These are phyloP conservation scores for Zygosaccharomyces rouxii DNA, from an alignment of 805 yeast genomes.

Conservation along the genomic window DNA sequence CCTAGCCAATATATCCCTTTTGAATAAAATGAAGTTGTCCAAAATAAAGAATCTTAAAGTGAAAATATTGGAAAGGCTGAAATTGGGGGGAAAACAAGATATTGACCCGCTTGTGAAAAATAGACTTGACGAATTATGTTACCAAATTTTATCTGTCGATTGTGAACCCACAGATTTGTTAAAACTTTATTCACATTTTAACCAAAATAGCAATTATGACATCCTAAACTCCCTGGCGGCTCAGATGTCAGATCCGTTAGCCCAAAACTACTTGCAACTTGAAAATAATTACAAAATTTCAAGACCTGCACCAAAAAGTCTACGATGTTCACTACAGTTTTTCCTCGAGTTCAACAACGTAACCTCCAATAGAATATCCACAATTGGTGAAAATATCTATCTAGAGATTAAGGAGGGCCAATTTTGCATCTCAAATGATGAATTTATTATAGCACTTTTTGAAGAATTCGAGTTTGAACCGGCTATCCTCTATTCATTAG, in stretches of 20 bases:
- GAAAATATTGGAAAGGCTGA: conserved; percentile 7
- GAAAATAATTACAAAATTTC: conserved; percentile 28
- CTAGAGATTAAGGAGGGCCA: conserved; percentile 30
- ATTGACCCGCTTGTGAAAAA: background rate
- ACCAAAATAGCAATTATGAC: conserved; percentile 1
- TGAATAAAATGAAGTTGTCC: conserved; percentile 25
- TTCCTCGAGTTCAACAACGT: conserved; percentile 31
- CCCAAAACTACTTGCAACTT: conserved; percentile 29
- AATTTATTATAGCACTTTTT: conserved; percentile 27
- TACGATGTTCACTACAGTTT: conserved; percentile 25
- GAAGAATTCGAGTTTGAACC: conserved; percentile 28
- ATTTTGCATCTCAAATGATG: conserved; percentile 30
- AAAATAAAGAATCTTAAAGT: conserved; percentile 8
- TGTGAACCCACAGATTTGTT: conserved; percentile 21
- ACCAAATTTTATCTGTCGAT: conserved; percentile 17
- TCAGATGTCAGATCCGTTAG: conserved; percentile 17
- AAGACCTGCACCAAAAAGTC: conserved; percentile 5
- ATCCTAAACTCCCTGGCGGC: conserved; percentile 18
- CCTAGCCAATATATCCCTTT: conserved; percentile 20
- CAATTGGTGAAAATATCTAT: conserved; percentile 24
- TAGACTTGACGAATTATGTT: conserved; percentile 18
- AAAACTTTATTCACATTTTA: conserved; percentile 15
- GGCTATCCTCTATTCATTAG: conserved; percentile 18
- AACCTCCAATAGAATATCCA: conserved; percentile 29
- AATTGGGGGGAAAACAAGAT: background rate